Conservation (phyloP, 805 yeast species). For the Phaffomyces opuntiae region DNA sequence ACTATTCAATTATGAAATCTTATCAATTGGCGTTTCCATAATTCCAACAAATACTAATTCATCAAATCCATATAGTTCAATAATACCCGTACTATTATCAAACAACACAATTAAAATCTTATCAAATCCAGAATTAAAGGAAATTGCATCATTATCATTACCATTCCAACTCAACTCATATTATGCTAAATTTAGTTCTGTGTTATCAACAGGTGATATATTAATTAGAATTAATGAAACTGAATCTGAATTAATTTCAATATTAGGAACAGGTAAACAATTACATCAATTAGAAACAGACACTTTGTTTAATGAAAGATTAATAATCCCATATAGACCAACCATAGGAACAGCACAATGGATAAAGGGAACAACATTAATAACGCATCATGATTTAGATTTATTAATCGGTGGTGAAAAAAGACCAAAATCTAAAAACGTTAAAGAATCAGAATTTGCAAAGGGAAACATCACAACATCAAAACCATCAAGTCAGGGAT, state of each 20-base stretch:
- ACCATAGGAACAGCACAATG: constrained; percentile 72
- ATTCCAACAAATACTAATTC: constrained; percentile 19
- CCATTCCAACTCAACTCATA: constrained; percentile 35
- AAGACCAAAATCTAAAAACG: constrained; percentile 51
- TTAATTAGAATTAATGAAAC: constrained; percentile 48
- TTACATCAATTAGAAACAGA: constrained; percentile 33
- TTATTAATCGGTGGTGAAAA: constrained; percentile 65
- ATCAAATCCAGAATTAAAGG: constrained; percentile 58
- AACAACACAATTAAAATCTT: constrained; percentile 40
- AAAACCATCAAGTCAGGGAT: constrained; percentile 3
- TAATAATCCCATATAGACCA: constrained; percentile 74
- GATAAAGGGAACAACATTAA: constrained; percentile 70
- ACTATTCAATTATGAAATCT: constrained; percentile 41
- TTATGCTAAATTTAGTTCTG: constrained; percentile 37
- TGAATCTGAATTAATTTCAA: constrained; percentile 45
- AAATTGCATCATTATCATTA: constrained; percentile 41
- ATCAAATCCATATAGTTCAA: constrained; percentile 36
- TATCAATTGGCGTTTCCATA: constrained; percentile 45
- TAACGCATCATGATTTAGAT: constrained; percentile 59
- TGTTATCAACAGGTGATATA: constrained; percentile 49
- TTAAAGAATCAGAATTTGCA: constrained; percentile 61
- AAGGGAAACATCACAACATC: constrained; percentile 29
- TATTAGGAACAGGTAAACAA: constrained; percentile 36
- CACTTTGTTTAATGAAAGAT: constrained; percentile 59
- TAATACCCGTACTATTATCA: constrained; percentile 37